Percentiles rank a stretch among this genome's conserved stretches.
Conservation (phyloP, 129 eudicot species). For the Pulicaria dysenterica region DNA sequence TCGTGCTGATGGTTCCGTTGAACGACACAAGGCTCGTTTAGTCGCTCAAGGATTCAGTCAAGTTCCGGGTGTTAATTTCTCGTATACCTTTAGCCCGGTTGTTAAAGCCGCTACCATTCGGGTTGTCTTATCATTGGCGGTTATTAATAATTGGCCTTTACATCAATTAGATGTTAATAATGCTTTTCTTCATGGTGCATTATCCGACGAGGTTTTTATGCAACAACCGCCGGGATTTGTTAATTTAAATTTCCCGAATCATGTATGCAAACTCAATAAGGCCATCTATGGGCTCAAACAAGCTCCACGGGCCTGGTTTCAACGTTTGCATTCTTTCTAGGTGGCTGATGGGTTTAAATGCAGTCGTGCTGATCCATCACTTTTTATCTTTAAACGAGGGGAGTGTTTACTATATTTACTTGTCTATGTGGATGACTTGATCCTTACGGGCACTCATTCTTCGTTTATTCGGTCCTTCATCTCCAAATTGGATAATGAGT, state of each 20-base stretch:
- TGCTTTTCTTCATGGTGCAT: neutral
- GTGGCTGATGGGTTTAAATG: neutral
- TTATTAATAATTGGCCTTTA: neutral
- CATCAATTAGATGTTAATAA: neutral
- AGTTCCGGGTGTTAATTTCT: neutral
- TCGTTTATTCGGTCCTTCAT: neutral
- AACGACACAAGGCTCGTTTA: neutral
- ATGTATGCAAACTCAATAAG: neutral
- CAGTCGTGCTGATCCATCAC: neutral
- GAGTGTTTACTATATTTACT: neutral
- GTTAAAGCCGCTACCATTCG: neutral
- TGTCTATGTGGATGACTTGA: neutral
- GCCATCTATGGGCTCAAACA: neutral
- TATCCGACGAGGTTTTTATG: neutral
- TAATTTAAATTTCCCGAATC: neutral
- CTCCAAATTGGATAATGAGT: neutral
- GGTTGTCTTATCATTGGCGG: neutral
- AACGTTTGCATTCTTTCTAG: neutral
- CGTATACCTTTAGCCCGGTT: neutral
- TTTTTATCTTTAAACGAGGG: neutral
- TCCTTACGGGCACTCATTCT: neutral
- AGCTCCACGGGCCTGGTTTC: neutral
- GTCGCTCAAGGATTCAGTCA: neutral
- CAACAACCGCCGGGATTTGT: neutral
- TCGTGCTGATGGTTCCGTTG: neutral